Conservation (phyloP, 2,329 filamentous ascomycete genomes). For the Hypoxylon sp. region DNA sequence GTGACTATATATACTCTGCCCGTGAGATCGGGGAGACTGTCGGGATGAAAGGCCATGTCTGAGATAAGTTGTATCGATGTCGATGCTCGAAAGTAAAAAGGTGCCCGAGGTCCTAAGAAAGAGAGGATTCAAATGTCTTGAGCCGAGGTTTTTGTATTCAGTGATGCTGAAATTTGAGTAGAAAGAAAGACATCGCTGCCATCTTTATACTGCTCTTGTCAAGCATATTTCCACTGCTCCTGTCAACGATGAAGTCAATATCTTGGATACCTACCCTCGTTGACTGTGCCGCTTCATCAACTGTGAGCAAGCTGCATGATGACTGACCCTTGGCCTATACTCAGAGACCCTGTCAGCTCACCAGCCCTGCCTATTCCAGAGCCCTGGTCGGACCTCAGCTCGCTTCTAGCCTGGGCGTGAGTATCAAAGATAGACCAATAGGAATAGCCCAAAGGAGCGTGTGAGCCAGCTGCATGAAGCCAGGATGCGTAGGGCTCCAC, state of each 20-base stretch:
- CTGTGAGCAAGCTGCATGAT: constrained; percentile 41
- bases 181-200: constrained; percentile 25
- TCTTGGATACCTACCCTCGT: too few relatives aligned
- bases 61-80: constrained; percentile 23
- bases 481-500: too few relatives aligned
- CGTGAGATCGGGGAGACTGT: constrained; percentile 52
- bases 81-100: constrained; percentile 27
- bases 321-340: constrained; percentile 19
- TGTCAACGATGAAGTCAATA: constrained; percentile 22
- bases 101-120: constrained; percentile 18
- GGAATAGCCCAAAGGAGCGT: constrained; percentile 25
- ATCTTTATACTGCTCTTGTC: constrained; percentile 39
- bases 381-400: too few relatives aligned
- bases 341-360: too few relatives aligned
- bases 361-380: too few relatives aligned
- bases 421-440: constrained; percentile 24
- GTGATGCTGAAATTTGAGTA: constrained; percentile 24
- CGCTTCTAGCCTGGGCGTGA: too few relatives aligned
- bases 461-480: constrained; percentile 43
- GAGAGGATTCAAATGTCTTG: constrained; percentile 23
- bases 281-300: constrained; percentile 32
- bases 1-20: constrained; percentile 56
- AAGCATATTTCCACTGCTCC: too few relatives aligned
- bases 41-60: constrained; percentile 50
- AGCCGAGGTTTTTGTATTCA: constrained; percentile 28